Base-by-base conservation (phyloP, 2,329 filamentous ascomycete species). In the Didymosphaeria variabile region DNA sequence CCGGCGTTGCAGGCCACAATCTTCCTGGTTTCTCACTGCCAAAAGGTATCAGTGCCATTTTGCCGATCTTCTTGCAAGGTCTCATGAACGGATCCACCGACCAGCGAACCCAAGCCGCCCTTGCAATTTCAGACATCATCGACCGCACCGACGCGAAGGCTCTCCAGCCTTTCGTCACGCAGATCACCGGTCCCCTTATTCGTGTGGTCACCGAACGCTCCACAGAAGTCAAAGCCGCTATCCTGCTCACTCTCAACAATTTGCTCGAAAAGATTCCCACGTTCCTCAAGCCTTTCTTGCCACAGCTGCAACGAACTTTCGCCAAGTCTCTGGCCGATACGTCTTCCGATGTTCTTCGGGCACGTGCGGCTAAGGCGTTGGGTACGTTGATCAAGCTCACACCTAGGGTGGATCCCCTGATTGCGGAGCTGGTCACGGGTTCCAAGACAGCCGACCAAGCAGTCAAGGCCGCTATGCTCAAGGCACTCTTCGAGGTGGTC, bases 41-140 rank as follows among this genome's bases (percentile, higher is more conserved):
- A 1, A 99, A 98, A 86, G 96, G 96, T 64, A 97, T 99, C 84
- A 97, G 93, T 74, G 94, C 95, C 64, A 90, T 99, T 66, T 82
- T 99, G 63, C 95, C 96, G 2, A 98, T 99, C 67, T 98, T 99
- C 86, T 80, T 98, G 74, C 96, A 99, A 77, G 95, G 95, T 80
- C 85, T 99, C 67, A 97, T 99, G 90, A 98, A 99, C 72, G 96
- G 95, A 60, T 94, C 91, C 40, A 84, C 91, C 17, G 95, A 99
- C 5, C 95, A 99, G 81, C 88, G 94, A 76, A 95, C 93, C 29
- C 92, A 96, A 76, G 89, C 95, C 60, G 95, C 96, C 49, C 85
- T 98, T 64, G 95, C 92, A 59, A 96, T 99, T 69, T 97, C 94
- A 2, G 96, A 99, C 76, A 91, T 99, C 67, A 91, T 98, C 66